Evolutionary conservation across 495 filamentous ascomycete species (phyloP), one percentile per base, ranked within the genome.

Genomic region (Pyronema domesticum): DNA sequence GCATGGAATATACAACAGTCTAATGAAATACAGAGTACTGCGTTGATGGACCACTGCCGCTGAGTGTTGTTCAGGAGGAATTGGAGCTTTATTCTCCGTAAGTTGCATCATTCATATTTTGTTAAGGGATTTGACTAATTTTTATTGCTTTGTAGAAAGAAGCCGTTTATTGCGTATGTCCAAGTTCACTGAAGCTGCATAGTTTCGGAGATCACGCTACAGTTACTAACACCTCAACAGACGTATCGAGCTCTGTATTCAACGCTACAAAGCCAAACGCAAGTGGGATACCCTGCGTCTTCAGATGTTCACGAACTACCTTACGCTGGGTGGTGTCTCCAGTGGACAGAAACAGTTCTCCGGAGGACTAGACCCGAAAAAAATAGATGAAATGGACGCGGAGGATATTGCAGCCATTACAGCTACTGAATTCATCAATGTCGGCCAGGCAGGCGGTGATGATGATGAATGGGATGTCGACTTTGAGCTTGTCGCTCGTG

Each of bases 191-290:
- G 13, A 11, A 13, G 13, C 36, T 4, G 7, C 1, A 7, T 8
- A 15, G 34, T 15, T 36, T 14, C 8, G 10, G 48, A 17, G 11
- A 45, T 33, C 6, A 37, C 7, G 10, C 58, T 45, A 42, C 50
- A 44, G 51, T 62, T 47, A 33, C 34, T 53, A 46, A 65, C 37
- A 52, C 19, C 13, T 39, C 5, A 44, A 10, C 36, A 83, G 80
- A 44, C 87, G 91, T 42, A 84, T 96, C 14, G 82, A 96, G 65
- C 80, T 78, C 55, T 91, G 85, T 39, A 81, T 96, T 35, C 81
- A 86, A 55, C 82, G 86, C 7, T 99, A 80, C 71, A 73, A 80
- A 55, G 71, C 74, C 42, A 81, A 78, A 39, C 84, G 88, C 19
- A 86, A 83, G 53, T 73, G 94, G 52, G 76, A 86, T 53, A 64